Conservation (phyloP, 352 stramenopile genomes). For the Phytophthora nicotianae region DNA sequence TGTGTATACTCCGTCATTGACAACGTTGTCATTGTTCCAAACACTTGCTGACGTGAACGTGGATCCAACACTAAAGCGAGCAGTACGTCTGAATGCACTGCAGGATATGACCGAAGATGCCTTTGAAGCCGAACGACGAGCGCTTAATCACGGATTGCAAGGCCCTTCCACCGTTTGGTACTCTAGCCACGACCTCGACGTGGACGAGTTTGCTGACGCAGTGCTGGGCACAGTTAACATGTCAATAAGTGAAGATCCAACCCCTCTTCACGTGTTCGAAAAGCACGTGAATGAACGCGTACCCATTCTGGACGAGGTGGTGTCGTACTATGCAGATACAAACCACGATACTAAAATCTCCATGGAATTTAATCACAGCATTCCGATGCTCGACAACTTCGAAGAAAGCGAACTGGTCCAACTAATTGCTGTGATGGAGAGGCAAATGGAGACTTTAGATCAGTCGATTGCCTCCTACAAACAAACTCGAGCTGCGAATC, state of each 20-base stretch:
- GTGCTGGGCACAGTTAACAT: conserved; percentile 51
- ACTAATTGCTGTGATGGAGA: conserved; percentile 30
- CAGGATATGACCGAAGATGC: conserved; percentile 40
- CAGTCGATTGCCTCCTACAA: conserved; percentile 36
- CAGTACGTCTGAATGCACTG: conserved; percentile 37
- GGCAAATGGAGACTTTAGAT: conserved; percentile 37
- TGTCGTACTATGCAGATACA: conserved; percentile 54
- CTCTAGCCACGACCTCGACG: conserved; percentile 49
- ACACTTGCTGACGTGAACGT: conserved; percentile 24
- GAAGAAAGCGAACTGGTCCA: conserved; percentile 40
- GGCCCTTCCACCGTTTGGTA: conserved; percentile 70
- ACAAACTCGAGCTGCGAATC: conserved; percentile 33
- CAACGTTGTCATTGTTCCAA: conserved; percentile 29
- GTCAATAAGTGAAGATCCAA: conserved; percentile 25
- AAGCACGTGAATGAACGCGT: conserved; percentile 27
- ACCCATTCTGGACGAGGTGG: conserved; percentile 36
- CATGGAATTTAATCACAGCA: conserved; percentile 31
- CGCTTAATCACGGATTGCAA: conserved; percentile 49
- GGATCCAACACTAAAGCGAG: conserved; percentile 23
- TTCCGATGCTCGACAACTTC: conserved; percentile 38
- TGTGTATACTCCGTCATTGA: conserved; percentile 59
- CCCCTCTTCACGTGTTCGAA: conserved; percentile 42
- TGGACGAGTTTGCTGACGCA: conserved; percentile 63
- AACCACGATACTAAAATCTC: conserved; percentile 32
- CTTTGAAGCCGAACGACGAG: conserved; percentile 49